These are phyloP conservation scores for Lomentospora prolificans DNA, from an alignment of 2,329 filamentous ascomycete genomes.

Conservation along the genomic window DNA sequence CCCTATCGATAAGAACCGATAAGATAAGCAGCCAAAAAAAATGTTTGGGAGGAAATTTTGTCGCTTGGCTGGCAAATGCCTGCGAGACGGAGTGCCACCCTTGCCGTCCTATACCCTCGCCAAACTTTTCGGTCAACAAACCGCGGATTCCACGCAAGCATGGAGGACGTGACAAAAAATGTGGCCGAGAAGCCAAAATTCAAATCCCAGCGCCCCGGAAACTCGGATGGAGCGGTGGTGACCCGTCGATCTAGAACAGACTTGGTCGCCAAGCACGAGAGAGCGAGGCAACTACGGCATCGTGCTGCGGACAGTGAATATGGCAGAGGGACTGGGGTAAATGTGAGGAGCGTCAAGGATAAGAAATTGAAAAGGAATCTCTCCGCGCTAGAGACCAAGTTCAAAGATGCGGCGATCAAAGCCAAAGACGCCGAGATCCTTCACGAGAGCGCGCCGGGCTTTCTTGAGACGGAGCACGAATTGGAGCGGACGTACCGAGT, in stretches of 20 bases:
- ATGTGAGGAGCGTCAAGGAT: conserved; percentile 66
- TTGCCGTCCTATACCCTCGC: background rate
- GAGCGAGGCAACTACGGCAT: conserved; percentile 39
- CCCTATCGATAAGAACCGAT: conserved; percentile 12
- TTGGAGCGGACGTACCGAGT: conserved; percentile 90
- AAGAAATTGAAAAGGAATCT: conserved; percentile 82
- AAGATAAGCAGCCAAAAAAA: conserved; percentile 4
- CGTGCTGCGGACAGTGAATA: conserved; percentile 65
- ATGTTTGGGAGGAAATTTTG: conserved; percentile 3
- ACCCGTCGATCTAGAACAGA: conserved; percentile 40
- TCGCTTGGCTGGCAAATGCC: background rate
- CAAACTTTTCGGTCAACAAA: conserved; percentile 10
- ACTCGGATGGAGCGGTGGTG: conserved; percentile 43
- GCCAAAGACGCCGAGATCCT: conserved; percentile 95
- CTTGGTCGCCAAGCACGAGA: conserved; percentile 40
- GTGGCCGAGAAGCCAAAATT: conserved; percentile 25
- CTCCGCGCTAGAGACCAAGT: conserved; percentile 69
- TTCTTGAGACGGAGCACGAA: conserved; percentile 78
- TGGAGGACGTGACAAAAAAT: conserved; percentile 20
- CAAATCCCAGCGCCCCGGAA: conserved; percentile 20
- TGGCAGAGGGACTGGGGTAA: conserved; percentile 70
- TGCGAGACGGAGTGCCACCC: no score
- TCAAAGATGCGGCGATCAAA: conserved; percentile 67
- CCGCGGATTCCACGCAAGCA: no score
- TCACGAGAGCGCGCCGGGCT: conserved; percentile 75